phyloP scores from a whole-genome alignment of 129 eudicot genomes.

The Saussurea involucrata region DNA sequence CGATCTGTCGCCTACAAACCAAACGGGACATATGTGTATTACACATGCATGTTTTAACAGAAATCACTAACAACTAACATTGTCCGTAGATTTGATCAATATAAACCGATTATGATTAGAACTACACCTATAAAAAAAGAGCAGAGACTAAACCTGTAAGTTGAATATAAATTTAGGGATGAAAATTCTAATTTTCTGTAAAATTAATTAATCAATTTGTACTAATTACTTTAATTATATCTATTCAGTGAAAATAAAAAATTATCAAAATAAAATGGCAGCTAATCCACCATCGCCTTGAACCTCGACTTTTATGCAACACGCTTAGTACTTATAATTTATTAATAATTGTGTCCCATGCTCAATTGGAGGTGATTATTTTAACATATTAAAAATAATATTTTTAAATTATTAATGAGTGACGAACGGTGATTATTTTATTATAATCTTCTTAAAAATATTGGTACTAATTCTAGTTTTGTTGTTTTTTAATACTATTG shows the following conservation, averaged over 20 bases:
- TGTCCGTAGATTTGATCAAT: neutral
- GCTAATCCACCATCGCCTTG: neutral
- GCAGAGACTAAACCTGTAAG: neutral
- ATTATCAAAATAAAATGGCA: neutral
- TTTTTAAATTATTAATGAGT: neutral
- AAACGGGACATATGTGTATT: neutral
- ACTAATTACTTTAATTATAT: neutral
- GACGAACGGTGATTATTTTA: neutral
- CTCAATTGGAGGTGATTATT: neutral
- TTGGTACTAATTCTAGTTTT: neutral
- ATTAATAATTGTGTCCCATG: neutral
- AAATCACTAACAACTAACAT: no score
- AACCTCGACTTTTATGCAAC: neutral
- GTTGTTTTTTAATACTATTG: neutral
- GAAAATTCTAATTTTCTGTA: neutral
- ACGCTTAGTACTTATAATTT: neutral
- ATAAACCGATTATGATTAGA: neutral
- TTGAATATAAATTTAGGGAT: neutral
- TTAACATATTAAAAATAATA: neutral
- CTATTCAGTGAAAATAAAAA: neutral
- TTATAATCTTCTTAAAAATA: neutral
- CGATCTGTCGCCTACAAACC: no score
- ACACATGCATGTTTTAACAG: neutral
- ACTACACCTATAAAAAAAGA: neutral
- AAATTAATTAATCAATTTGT: neutral